Evolutionary conservation across 805 yeast genomes (phyloP).

Genomic region (Pichia nakasei): DNA sequence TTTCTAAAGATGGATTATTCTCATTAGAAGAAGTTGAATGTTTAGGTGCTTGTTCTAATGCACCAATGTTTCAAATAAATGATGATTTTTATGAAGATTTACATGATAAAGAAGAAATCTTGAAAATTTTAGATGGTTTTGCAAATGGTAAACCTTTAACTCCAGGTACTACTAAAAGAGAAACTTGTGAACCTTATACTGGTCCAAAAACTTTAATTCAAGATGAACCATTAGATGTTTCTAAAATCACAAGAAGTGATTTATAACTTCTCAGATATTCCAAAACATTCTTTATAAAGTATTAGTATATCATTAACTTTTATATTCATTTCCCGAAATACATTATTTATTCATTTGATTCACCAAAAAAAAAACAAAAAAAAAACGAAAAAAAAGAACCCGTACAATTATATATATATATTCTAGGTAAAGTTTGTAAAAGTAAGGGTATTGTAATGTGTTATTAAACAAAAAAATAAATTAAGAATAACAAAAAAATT

Average conservation of each 20-base stretch:
- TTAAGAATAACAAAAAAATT: too few species aligned
- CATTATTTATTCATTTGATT: too few species aligned
- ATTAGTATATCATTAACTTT: too few species aligned
- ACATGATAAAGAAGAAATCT: constrained; percentile 52
- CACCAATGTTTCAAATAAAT: constrained; percentile 79
- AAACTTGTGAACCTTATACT: constrained; percentile 66
- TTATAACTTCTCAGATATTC: too few species aligned
- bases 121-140: constrained; percentile 51
- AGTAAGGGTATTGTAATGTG: too few species aligned
- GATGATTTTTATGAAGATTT: constrained; percentile 81
- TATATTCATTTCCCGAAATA: too few species aligned
- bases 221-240: constrained; percentile 59
- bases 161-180: constrained; percentile 62
- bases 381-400: too few species aligned
- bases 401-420: too few species aligned
- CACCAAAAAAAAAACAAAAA: too few species aligned
- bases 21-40: constrained; percentile 86
- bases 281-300: too few species aligned
- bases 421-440: too few species aligned
- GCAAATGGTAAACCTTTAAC: constrained; percentile 52
- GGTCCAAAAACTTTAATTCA: constrained; percentile 54
- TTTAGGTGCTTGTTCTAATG: constrained; percentile 87
- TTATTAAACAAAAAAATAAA: too few species aligned
- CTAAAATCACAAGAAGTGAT: constrained; percentile 64
- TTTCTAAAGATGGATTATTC: constrained; percentile 65